phyloP scores from a whole-genome alignment of 108 stramenopile genomes.

The Mediolabrus comicus region DNA sequence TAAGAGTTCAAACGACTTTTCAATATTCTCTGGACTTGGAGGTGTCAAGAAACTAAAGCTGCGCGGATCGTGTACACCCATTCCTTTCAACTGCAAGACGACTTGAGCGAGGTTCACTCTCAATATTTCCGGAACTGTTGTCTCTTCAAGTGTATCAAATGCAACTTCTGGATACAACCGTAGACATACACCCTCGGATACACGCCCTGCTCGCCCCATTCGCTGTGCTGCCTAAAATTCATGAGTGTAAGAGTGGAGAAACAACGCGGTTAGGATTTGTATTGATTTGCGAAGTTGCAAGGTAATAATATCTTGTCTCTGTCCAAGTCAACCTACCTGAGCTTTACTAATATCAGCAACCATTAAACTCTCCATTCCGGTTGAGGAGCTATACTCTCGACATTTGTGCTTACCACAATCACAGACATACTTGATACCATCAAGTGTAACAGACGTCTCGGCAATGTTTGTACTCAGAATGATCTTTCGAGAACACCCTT shows the following conservation, averaged over 20 bases:
- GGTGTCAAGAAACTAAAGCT: slow-evolving; percentile 89
- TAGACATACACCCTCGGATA: slow-evolving; percentile 71
- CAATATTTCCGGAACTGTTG: slow-evolving; percentile 87
- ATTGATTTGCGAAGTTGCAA: no score
- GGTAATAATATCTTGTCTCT: no score
- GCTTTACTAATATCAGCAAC: slow-evolving; percentile 76
- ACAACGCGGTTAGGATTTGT: no score
- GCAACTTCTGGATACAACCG: slow-evolving; percentile 78
- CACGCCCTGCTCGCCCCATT: slow-evolving; percentile 80
- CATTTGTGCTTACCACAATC: slow-evolving; percentile 91
- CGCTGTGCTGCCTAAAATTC: slow-evolving; percentile 61
- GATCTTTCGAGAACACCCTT: slow-evolving; percentile 76
- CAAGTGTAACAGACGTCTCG: slow-evolving; percentile 96
- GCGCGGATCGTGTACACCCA: slow-evolving; percentile 89
- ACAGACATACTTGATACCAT: slow-evolving; percentile 91
- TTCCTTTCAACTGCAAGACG: slow-evolving; percentile 86
- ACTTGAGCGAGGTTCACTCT: slow-evolving; percentile 76
- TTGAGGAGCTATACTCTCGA: slow-evolving; percentile 65
- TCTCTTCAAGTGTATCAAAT: slow-evolving; percentile 56
- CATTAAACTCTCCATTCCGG: slow-evolving; percentile 82
- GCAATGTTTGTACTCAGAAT: slow-evolving; percentile 96
- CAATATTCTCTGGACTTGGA: slow-evolving; percentile 51
- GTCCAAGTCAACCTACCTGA: slow-evolving; percentile 38
- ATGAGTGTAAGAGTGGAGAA: not conserved
- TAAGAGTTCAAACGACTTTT: slow-evolving; percentile 65